Conservation (phyloP, 208 protist genomes). For the Leishmania aethiopica region DNA sequence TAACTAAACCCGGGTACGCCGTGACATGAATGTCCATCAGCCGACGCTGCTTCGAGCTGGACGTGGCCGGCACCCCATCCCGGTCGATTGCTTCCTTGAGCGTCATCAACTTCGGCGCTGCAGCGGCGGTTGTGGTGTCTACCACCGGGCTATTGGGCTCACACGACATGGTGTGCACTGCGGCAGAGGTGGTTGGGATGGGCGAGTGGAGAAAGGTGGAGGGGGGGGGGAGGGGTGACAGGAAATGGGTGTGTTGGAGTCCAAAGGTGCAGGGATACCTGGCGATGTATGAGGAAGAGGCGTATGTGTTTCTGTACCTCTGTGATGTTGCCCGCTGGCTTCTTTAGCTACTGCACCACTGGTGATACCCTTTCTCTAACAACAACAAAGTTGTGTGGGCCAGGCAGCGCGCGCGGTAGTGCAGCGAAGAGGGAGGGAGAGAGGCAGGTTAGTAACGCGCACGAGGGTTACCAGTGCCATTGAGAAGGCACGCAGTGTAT, state of each 20-base stretch:
- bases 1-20: conserved; percentile 67
- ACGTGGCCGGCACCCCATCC: conserved; percentile 28
- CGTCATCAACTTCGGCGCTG: conserved; percentile 17
- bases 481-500: neutral
- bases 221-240: neutral
- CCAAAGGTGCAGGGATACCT: neutral
- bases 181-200: neutral
- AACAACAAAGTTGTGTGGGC: neutral
- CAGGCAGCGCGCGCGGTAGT: neutral
- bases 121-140: neutral
- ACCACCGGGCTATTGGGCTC: neutral
- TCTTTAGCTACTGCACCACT: neutral
- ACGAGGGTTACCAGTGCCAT: neutral
- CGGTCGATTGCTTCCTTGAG: conserved; percentile 33
- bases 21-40: conserved; percentile 79
- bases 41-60: conserved; percentile 42
- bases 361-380: neutral
- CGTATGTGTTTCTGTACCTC: neutral
- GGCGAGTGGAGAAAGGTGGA: neutral
- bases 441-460: neutral
- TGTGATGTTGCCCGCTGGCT: neutral
- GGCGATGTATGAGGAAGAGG: neutral
- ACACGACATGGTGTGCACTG: conserved; percentile 11
- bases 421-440: neutral
- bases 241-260: neutral